phyloP scores from a whole-genome alignment of 345 rosid species.

The Raphanus raphanistrum region DNA sequence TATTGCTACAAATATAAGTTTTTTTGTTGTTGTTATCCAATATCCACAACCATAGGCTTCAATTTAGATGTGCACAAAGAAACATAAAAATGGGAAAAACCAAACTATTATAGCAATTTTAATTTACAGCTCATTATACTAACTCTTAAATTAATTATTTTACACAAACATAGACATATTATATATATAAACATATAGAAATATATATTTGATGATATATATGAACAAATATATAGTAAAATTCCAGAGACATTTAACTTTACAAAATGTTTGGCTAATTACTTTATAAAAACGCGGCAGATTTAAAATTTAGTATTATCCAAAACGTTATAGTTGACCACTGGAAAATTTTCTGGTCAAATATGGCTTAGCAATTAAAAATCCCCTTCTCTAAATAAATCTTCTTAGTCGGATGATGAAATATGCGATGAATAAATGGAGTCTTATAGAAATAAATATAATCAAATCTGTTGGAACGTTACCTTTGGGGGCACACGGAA shows the following conservation, averaged over 20 bases:
- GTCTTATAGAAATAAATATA: not conserved
- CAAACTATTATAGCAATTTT: not conserved
- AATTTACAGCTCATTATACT: conserved; percentile 24
- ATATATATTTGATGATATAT: not conserved
- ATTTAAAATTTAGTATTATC: not conserved
- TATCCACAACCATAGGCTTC: conserved; percentile 32
- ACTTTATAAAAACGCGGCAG: not conserved
- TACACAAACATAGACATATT: conserved; percentile 7
- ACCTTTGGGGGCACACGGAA: not conserved
- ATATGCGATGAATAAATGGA: not conserved
- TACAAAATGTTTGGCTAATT: not conserved
- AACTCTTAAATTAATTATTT: not conserved
- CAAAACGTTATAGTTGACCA: conserved; percentile 29
- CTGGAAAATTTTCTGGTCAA: conserved; percentile 15
- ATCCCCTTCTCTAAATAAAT: not conserved
- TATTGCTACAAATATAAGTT: conserved; percentile 13
- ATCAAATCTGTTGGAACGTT: not conserved
- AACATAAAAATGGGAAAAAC: not conserved
- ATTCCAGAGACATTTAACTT: conserved; percentile 17
- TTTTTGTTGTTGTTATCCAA: conserved; percentile 8
- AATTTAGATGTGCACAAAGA: conserved; percentile 19
- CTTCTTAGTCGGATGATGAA: not conserved
- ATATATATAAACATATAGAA: not conserved
- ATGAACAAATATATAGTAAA: not conserved
- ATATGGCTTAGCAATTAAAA: conserved; percentile 17